A percentile compares a stretch with the other conserved stretches of the same genome.
Evolutionary conservation across 2,329 filamentous ascomycete species (phyloP).

Genomic region (Phialophora verrucosa): DNA sequence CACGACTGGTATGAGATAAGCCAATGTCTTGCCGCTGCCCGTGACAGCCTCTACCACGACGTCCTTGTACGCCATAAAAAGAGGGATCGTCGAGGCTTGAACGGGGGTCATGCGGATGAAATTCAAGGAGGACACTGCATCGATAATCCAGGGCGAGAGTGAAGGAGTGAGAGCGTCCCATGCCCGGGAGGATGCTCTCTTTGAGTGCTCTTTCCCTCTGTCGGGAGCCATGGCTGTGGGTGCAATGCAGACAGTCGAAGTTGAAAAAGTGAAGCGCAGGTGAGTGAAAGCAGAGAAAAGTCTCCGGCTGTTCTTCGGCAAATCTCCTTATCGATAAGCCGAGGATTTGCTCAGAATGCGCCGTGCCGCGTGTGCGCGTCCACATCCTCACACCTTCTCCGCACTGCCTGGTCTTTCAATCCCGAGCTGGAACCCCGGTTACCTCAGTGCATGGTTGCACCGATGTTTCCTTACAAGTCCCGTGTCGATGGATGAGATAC

Average conservation of each 20-base stretch:
- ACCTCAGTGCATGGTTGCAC: background rate
- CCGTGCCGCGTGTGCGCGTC: background rate
- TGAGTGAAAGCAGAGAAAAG: background rate
- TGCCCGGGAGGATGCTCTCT: conserved; percentile 56
- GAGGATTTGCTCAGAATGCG: background rate
- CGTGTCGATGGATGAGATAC: background rate
- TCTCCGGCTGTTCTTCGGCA: conserved; percentile 4
- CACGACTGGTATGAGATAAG: conserved; percentile 82
- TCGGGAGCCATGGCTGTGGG: conserved; percentile 37
- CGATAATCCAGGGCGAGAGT: conserved; percentile 81
- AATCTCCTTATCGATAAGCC: background rate
- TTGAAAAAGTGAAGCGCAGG: background rate
- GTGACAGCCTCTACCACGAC: conserved; percentile 93
- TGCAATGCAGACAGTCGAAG: background rate
- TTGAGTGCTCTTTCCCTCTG: conserved; percentile 56
- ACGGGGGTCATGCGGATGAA: conserved; percentile 90
- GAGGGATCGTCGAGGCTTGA: conserved; percentile 87
- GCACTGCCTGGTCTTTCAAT: background rate
- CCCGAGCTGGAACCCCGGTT: background rate
- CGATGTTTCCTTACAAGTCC: background rate
- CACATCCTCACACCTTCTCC: background rate
- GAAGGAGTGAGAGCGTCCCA: conserved; percentile 74
- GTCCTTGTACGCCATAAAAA: conserved; percentile 89
- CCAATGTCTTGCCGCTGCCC: conserved; percentile 86
- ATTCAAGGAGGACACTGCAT: conserved; percentile 82